Evolutionary conservation across 495 filamentous ascomycete genomes (phyloP).

Genomic region (Neurospora cerealis): DNA sequence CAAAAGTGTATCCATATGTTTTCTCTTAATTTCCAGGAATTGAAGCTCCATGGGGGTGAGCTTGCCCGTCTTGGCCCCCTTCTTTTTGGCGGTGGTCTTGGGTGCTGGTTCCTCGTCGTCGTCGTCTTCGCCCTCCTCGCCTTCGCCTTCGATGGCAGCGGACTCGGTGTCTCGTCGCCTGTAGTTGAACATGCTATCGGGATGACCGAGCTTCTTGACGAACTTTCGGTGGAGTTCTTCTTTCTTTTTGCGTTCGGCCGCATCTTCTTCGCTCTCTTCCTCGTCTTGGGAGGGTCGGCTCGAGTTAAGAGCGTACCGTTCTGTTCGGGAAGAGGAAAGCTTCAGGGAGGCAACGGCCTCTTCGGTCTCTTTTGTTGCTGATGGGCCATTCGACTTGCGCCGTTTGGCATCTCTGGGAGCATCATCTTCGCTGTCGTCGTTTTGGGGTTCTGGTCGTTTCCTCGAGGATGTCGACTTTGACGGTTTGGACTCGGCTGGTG

Average conservation of each 20-base stretch:
- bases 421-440: slow-evolving; percentile 23
- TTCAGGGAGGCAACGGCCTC: background rate
- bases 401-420: slow-evolving; percentile 12
- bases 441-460: slow-evolving; percentile 40
- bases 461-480: slow-evolving; percentile 6
- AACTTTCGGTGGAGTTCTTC: slow-evolving; percentile 76
- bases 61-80: slow-evolving; percentile 67
- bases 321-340: background rate
- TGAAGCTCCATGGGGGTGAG: slow-evolving; percentile 94
- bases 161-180: slow-evolving; percentile 43
- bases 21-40: slow-evolving; percentile 84
- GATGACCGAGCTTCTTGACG: slow-evolving; percentile 75
- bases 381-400: background rate
- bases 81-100: slow-evolving; percentile 44
- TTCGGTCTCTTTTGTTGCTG: slow-evolving; percentile 4
- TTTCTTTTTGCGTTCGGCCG: slow-evolving; percentile 37
- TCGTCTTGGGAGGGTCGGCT: slow-evolving; percentile 18
- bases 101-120: slow-evolving; percentile 43
- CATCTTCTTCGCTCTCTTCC: slow-evolving; percentile 39
- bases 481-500: background rate
- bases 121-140: slow-evolving; percentile 31
- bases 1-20: slow-evolving; percentile 80
- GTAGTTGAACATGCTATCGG: slow-evolving; percentile 67
- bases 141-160: slow-evolving; percentile 40
- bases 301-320: slow-evolving; percentile 9